Base-by-base conservation (phyloP, 1,139 yeast genomes). In the Taphrina deformans region DNA sequence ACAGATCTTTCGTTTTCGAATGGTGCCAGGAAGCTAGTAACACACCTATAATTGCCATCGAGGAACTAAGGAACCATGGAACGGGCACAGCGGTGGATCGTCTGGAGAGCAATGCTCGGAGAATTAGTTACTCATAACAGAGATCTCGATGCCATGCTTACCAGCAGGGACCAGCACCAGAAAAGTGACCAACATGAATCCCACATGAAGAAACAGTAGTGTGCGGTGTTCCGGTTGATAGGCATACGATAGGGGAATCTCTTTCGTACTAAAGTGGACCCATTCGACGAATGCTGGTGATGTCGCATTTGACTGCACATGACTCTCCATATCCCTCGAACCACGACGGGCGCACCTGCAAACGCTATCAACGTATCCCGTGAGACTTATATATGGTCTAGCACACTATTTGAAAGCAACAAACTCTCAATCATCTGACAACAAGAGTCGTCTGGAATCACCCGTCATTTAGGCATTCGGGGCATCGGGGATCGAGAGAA, bases 111-210 rank as follows among this genome's bases (percentile, higher is more conserved):
- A 26, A 23, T 33, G 40, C 38, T 26, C 58, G 65, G 29, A 18
- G 26, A 29, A 24, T 60, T 23, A 61, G 53, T 21, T 56, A 60
- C 26, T 12, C 38, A 35, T 71, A 89, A 84, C 63, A 90, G 76
- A 58, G 88, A 83, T 70, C 92, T 77, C 1, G 85, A n/a, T n/a
- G 77, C 52, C 9, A 7, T 23, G 16, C 62, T 18, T 29, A 56
- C 65, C 65, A 14, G 88, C 71, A 4, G 99, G 99, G 72, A 89
- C 89, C 3, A 88, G 67, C 35, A 87, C 72, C 18, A 85, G 75
- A 70, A 85, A 80, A 0, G 88, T 76, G 0, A 79, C 10, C 2
- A 79, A 62, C 26, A 85, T 76, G 21, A 84, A 73, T 1, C 74
- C 72, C 9, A 86, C 77, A 72, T 92, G 98, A 56, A 80, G 72